These are phyloP conservation scores for Colletotrichum sojae DNA, from an alignment of 2,329 filamentous ascomycete genomes.

Conservation along the genomic window DNA sequence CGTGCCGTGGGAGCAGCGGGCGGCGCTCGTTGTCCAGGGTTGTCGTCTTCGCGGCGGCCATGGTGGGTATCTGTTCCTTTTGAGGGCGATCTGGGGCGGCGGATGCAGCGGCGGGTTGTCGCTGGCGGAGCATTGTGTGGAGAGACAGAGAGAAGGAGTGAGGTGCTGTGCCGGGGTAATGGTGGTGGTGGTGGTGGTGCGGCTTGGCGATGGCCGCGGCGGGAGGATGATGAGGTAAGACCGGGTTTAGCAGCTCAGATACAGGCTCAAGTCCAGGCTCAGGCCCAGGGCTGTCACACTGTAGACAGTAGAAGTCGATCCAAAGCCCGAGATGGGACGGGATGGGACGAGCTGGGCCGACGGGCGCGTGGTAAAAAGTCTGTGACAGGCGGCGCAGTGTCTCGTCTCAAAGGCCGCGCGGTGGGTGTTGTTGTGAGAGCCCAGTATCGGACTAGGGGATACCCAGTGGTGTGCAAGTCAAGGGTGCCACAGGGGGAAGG, in stretches of 20 bases:
- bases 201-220: conserved; percentile 27
- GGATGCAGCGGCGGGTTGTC: conserved; percentile 41
- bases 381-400: conserved; percentile 11
- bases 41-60: conserved; percentile 40
- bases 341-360: conserved; percentile 11
- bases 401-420: conserved; percentile 18
- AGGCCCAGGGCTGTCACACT: background rate
- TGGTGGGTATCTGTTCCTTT: conserved; percentile 41
- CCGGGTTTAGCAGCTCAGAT: background rate
- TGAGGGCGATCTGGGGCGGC: conserved; percentile 24
- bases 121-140: conserved; percentile 44
- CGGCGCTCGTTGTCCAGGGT: conserved; percentile 43
- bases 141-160: conserved; percentile 26
- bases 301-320: background rate
- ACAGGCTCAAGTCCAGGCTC: background rate
- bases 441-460: conserved; percentile 18
- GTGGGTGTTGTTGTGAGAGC: background rate
- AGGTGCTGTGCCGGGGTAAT: conserved; percentile 22
- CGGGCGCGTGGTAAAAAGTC: conserved; percentile 22
- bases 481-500: conserved; percentile 3
- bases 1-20: conserved; percentile 43
- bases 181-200: conserved; percentile 19
- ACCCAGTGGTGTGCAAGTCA: conserved; percentile 15
- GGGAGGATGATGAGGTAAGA: conserved; percentile 32
- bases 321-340: background rate